Evolutionary conservation across 208 protist species (phyloP).

Genomic region (Leishmania turanica): DNA sequence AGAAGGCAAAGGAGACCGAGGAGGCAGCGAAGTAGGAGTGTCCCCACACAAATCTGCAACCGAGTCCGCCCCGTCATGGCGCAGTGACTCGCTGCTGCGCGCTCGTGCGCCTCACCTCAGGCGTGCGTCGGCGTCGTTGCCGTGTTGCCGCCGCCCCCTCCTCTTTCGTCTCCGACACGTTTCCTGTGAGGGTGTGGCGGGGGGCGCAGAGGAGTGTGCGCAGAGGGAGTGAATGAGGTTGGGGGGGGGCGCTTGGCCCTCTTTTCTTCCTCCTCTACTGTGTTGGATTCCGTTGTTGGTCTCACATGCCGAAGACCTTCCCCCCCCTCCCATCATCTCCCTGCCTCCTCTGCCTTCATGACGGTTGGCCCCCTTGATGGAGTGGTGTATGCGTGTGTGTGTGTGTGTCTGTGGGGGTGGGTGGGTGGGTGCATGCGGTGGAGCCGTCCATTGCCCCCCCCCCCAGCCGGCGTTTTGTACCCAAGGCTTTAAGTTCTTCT

Average conservation of each 20-base stretch:
- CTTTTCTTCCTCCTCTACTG: not conserved
- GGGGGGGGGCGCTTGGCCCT: too few relatives aligned
- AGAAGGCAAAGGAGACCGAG: not conserved
- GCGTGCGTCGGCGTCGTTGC: not conserved
- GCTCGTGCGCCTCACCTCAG: not conserved
- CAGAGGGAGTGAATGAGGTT: not conserved
- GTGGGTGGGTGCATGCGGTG: not conserved
- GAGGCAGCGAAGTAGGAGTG: not conserved
- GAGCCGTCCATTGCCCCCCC: not conserved
- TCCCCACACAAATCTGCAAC: too few relatives aligned
- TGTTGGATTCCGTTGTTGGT: not conserved
- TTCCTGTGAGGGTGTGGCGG: not conserved
- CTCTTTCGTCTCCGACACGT: not conserved
- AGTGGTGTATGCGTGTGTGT: not conserved
- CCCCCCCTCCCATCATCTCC: not conserved
- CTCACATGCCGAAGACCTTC: not conserved
- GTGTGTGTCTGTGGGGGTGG: too few relatives aligned
- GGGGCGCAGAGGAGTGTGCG: not conserved
- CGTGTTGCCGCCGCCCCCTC: not conserved
- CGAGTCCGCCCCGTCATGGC: not conserved
- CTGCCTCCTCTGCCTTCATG: not conserved
- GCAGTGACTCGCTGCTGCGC: not conserved
- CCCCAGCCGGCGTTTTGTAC: not conserved
- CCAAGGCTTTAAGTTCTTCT: not conserved
- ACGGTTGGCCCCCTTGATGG: not conserved